Percentiles rank a stretch among this genome's conserved stretches.
Evolutionary conservation across 495 filamentous ascomycete species (phyloP).

Genomic region (Penicillium maclennaniae): DNA sequence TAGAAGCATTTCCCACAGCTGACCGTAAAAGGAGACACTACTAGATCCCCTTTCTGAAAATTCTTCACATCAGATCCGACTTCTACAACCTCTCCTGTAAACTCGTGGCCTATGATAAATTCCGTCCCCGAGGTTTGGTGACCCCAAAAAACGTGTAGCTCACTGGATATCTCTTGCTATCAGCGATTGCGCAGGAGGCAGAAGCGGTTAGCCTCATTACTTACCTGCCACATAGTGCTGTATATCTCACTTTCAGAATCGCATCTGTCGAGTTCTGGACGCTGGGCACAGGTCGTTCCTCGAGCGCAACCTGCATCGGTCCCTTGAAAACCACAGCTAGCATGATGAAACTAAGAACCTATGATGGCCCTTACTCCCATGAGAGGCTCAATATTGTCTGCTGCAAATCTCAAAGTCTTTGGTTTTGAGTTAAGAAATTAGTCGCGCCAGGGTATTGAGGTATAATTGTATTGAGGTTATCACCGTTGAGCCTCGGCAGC

Average conservation of each 20-base stretch:
- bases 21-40: constrained; percentile 59
- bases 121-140: constrained; percentile 52
- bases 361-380: too few relatives aligned
- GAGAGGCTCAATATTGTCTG: too few relatives aligned
- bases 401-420: too few relatives aligned
- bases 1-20: constrained; percentile 77
- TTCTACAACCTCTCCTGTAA: constrained; percentile 24
- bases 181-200: neutral
- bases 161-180: constrained; percentile 10
- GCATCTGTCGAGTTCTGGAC: constrained; percentile 70
- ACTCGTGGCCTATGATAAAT: constrained; percentile 55
- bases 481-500: too few relatives aligned
- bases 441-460: too few relatives aligned
- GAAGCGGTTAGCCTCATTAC: too few relatives aligned
- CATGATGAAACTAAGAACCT: too few relatives aligned
- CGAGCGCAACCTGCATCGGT: constrained; percentile 34
- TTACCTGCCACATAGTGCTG: constrained; percentile 85
- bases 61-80: constrained; percentile 34
- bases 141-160: constrained; percentile 28
- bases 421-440: too few relatives aligned
- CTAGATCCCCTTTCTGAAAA: constrained; percentile 57
- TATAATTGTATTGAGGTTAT: too few relatives aligned
- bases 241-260: constrained; percentile 77
- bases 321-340: constrained; percentile 38
- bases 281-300: constrained; percentile 42